Conservation (phyloP, 768 basidiomycete species). For the Galerina sulciceps region DNA sequence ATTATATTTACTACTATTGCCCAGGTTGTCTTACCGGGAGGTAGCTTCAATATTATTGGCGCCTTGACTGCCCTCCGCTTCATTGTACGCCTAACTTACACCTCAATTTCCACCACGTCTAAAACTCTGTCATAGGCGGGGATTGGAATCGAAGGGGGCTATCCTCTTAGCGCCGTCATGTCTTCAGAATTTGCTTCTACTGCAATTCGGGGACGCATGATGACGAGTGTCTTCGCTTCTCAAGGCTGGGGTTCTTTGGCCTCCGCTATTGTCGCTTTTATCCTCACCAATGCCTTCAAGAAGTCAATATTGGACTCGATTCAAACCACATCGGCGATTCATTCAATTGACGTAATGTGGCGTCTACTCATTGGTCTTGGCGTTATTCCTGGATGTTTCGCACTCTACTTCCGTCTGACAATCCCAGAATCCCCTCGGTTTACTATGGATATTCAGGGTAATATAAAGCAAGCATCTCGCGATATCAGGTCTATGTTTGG, state of each 20-base stretch:
- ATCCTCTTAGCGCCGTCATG: conserved; percentile 87
- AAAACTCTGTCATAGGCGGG: conserved; percentile 53
- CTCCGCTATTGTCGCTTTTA: conserved; percentile 67
- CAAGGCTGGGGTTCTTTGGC: conserved; percentile 81
- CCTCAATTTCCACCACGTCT: neutral
- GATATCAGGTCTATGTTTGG: conserved; percentile 76
- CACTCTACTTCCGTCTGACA: conserved; percentile 90
- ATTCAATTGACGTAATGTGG: conserved; percentile 78
- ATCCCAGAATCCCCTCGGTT: conserved; percentile 91
- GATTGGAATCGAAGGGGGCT: conserved; percentile 88
- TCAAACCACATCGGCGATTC: conserved; percentile 14
- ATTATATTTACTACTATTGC: conserved; percentile 82
- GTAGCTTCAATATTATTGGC: conserved; percentile 68
- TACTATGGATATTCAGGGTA: conserved; percentile 91
- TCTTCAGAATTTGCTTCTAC: conserved; percentile 88
- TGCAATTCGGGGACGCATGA: conserved; percentile 78
- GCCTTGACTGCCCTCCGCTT: conserved; percentile 85
- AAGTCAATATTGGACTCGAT: conserved; percentile 34
- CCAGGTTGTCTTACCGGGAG: conserved; percentile 72
- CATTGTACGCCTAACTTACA: conserved; percentile 42
- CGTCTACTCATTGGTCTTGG: conserved; percentile 89
- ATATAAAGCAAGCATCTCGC: conserved; percentile 70
- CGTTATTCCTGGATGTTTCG: conserved; percentile 77
- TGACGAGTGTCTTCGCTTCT: conserved; percentile 84
- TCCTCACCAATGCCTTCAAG: conserved; percentile 74